phyloP scores from a whole-genome alignment of 1,284 basidiomycete species.

The Ceratobasidium theobromae region DNA sequence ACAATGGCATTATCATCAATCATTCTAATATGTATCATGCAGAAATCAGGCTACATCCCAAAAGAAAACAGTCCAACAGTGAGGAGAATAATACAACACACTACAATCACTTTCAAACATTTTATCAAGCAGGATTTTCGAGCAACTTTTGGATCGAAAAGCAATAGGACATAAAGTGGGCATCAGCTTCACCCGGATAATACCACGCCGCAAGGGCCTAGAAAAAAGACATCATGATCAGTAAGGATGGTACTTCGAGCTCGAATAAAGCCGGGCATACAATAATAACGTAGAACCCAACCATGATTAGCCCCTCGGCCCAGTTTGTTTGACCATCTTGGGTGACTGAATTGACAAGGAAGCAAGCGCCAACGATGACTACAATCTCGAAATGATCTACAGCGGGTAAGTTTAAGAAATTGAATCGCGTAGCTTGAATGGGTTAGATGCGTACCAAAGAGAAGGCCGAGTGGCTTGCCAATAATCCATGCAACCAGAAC shows the following conservation, averaged over 20 bases:
- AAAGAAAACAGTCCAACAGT: too few species aligned
- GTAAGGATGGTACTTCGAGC: background rate
- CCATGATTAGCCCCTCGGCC: slow-evolving; percentile 34
- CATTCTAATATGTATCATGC: too few species aligned
- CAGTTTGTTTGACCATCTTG: slow-evolving; percentile 33
- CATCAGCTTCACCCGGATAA: slow-evolving; percentile 23
- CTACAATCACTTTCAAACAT: too few species aligned
- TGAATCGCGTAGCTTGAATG: background rate
- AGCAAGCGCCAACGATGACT: slow-evolving; percentile 27
- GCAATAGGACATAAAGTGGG: slow-evolving; percentile 11
- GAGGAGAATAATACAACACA: too few species aligned
- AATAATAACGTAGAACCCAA: slow-evolving; percentile 29
- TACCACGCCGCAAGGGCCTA: slow-evolving; percentile 34
- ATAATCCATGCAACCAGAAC: slow-evolving; percentile 22
- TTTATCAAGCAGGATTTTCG: background rate
- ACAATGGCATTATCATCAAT: too few species aligned
- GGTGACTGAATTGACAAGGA: slow-evolving; percentile 34
- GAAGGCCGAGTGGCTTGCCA: slow-evolving; percentile 15
- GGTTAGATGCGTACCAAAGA: slow-evolving; percentile 23
- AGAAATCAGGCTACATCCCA: too few species aligned
- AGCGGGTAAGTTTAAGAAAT: background rate
- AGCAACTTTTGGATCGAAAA: background rate
- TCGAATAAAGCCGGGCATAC: background rate
- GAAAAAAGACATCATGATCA: background rate
- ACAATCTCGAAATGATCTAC: slow-evolving; percentile 32